A percentile compares a stretch with the other conserved stretches of the same genome.
Evolutionary conservation across 108 stramenopile species (phyloP).

Genomic region (Aurantiochytrium sp.): DNA sequence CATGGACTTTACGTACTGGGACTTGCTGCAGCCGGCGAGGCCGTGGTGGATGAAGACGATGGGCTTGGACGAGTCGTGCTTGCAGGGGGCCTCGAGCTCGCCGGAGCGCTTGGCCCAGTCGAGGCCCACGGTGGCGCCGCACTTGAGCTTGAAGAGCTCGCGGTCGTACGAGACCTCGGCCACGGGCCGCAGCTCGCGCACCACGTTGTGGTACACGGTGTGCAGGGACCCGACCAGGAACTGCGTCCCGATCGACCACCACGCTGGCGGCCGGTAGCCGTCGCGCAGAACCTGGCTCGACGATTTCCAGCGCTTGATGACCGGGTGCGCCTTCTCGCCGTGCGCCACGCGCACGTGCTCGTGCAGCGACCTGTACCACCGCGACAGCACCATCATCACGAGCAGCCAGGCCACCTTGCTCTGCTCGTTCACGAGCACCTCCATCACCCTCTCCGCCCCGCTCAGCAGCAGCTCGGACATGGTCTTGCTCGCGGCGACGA

Average conservation of each 20-base stretch:
- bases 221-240: conserved; percentile 23
- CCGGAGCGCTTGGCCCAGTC: conserved; percentile 19
- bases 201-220: background rate
- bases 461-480: background rate
- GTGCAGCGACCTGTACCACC: conserved; percentile 31
- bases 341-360: conserved; percentile 7
- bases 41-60: conserved; percentile 30
- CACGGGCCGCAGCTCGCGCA: background rate
- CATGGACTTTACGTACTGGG: conserved; percentile 12
- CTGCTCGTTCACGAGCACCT: background rate
- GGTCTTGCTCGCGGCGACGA: no score
- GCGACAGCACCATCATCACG: background rate
- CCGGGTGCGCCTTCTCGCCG: conserved; percentile 25
- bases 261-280: conserved; percentile 18
- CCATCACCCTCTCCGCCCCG: background rate
- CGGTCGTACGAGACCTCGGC: conserved; percentile 24
- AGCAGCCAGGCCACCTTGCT: background rate
- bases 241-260: conserved; percentile 21
- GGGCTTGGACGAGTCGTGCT: conserved; percentile 8
- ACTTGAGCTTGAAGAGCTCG: conserved; percentile 14
- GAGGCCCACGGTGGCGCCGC: conserved; percentile 13
- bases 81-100: background rate
- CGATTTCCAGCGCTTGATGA: conserved; percentile 8
- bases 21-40: conserved; percentile 34
- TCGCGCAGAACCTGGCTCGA: background rate